phyloP scores from a whole-genome alignment of 2,329 filamentous ascomycete genomes.

The Xylaria sp. region DNA sequence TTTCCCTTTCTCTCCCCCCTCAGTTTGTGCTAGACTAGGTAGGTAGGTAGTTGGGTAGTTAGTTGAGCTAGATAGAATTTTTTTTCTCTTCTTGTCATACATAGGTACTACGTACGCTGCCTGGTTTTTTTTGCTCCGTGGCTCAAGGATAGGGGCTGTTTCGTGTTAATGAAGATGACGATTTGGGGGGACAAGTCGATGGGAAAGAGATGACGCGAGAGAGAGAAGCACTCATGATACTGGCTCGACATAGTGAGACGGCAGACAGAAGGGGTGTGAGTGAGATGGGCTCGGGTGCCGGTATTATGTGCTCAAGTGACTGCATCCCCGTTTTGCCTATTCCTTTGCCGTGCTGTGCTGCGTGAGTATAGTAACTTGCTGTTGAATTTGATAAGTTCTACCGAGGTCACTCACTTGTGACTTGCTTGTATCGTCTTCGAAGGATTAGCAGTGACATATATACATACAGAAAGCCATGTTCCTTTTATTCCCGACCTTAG shows the following conservation, averaged over 20 bases:
- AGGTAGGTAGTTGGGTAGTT: background rate
- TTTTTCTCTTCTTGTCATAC: background rate
- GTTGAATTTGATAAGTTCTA: constrained; percentile 9
- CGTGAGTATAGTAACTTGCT: background rate
- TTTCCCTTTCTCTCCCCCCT: background rate
- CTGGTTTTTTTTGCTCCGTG: background rate
- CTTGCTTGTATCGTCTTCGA: constrained; percentile 2
- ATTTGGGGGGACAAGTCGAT: background rate
- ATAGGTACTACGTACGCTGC: background rate
- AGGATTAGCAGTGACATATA: background rate
- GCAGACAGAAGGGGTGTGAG: background rate
- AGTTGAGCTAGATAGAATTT: background rate
- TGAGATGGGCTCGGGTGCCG: constrained; percentile 3
- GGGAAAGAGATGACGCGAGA: background rate
- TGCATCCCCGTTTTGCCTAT: background rate
- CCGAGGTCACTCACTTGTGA: constrained; percentile 26
- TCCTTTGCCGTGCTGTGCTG: background rate
- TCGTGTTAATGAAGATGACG: constrained; percentile 6
- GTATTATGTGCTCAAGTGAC: background rate
- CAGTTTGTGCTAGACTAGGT: too few relatives aligned
- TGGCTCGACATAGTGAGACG: background rate
- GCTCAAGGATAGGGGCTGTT: constrained; percentile 6
- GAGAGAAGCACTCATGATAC: background rate
- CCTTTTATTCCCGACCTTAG: constrained; percentile 3
- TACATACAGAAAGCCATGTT: background rate